A percentile compares a stretch with the other conserved stretches of the same genome.
phyloP scores from a whole-genome alignment of 2,329 filamentous ascomycete species.

The Gnomoniopsis smithogilvyi region DNA sequence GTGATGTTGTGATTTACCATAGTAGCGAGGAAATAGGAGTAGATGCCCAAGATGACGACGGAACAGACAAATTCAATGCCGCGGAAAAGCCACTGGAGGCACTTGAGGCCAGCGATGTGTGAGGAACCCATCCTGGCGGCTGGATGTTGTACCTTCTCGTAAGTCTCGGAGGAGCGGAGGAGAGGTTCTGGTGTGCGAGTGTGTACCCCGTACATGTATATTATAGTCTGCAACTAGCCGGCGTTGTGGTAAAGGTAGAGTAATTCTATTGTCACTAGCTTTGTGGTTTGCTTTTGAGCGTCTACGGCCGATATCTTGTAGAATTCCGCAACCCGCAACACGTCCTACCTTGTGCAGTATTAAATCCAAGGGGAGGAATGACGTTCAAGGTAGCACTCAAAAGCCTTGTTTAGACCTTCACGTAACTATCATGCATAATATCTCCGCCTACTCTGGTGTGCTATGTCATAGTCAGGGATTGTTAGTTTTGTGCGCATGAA shows the following conservation, averaged over 20 bases:
- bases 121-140: constrained; percentile 44
- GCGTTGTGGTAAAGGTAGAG: no score
- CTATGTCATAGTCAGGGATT: constrained; percentile 15
- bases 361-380: no score
- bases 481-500: no score
- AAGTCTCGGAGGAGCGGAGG: not conserved
- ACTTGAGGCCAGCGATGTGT: constrained; percentile 50
- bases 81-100: constrained; percentile 54
- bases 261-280: no score
- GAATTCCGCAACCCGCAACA: no score
- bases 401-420: not conserved
- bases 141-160: not conserved
- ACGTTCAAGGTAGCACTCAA: constrained; percentile 5
- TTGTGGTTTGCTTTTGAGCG: no score
- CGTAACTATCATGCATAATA: not conserved
- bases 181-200: not conserved
- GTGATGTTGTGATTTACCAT: constrained; percentile 50
- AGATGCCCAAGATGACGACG: constrained; percentile 61
- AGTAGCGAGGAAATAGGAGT: constrained; percentile 64
- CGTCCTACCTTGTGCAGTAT: no score
- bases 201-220: no score
- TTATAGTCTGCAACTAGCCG: no score
- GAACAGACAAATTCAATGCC: constrained; percentile 59
- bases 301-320: no score
- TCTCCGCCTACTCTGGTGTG: not conserved